Base-by-base conservation (phyloP, 164 flowering plant species). In the Vitis cinerea region DNA sequence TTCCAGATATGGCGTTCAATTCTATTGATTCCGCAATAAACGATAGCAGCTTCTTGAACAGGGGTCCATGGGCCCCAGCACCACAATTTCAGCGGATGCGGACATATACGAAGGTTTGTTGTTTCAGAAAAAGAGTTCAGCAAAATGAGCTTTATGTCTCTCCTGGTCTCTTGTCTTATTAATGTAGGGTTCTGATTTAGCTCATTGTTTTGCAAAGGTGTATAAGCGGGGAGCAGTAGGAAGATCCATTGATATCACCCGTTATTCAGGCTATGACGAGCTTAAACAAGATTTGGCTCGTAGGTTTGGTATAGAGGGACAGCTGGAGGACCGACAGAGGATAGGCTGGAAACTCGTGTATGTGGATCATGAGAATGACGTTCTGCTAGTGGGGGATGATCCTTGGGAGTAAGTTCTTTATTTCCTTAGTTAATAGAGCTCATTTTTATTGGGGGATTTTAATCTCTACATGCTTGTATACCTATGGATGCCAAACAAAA, bases 211-310 rank as follows among this genome's bases (percentile, higher is more conserved):
- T 71, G 47, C 85, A 68, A 74, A 95, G 98, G 97, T 93, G 9
- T 85, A 95, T 80, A 95, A 95, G 68, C 96, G 97, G 37, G 99
- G 98, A 72, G 98, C 99, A 59, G 99, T 95, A 44, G 99, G 99
- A 49, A 81, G 99, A 78, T 91, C 94, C 13, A 90, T 95, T n/a
- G 99, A 95, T 76, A 86, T 93, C 17, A 52, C 91, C 27, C 90
- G 94, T 48, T 95, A 95, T 76, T 81, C 89, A 3, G 98, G 94
- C 64, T 95, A 95, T 78, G 96, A 87, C 17, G 99, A 93, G 70
- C 99, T 95, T 58, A 93, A 87, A 72, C 98, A 88, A 71, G 99
- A 91, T 72, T 84, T 95, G 44, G 99, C 98, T 66, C 96, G 96
- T n/a, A 85, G 89, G 59, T 95, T 95, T 84, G 99, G 99, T 15